Evolutionary conservation across 2,329 filamentous ascomycete species (phyloP).

Genomic region (Moelleriella libera): DNA sequence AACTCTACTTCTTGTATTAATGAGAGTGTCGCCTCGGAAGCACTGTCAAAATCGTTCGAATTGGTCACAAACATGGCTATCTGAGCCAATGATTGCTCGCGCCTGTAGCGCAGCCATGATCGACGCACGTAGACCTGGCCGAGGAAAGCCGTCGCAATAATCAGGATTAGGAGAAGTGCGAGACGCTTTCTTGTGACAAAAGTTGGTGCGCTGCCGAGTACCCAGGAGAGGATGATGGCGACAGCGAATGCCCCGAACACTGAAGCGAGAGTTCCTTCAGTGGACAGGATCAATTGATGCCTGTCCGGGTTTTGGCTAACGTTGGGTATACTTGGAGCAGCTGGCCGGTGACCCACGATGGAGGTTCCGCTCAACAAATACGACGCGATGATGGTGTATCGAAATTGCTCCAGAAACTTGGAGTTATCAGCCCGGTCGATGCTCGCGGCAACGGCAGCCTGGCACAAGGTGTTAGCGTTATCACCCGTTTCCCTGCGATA

Average conservation of each 20-base stretch:
- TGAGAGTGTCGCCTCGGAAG: slow-evolving; percentile 59
- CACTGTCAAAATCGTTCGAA: slow-evolving; percentile 70
- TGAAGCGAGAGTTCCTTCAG: slow-evolving; percentile 34
- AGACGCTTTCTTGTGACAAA: slow-evolving; percentile 43
- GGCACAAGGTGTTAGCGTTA: slow-evolving; percentile 1
- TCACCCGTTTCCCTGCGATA: no score
- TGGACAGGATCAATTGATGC: slow-evolving; percentile 20
- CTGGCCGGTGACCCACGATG: slow-evolving; percentile 22
- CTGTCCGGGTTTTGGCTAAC: slow-evolving; percentile 4
- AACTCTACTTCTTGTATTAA: slow-evolving; percentile 93
- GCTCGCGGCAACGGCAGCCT: slow-evolving; percentile 58
- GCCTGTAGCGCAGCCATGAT: slow-evolving; percentile 68
- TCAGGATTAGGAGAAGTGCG: slow-evolving; percentile 28
- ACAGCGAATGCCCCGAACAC: slow-evolving; percentile 43
- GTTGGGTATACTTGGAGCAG: slow-evolving; percentile 8
- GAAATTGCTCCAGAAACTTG: slow-evolving; percentile 81
- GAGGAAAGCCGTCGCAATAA: slow-evolving; percentile 37
- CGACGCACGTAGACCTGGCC: slow-evolving; percentile 62
- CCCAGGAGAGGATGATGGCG: slow-evolving; percentile 61
- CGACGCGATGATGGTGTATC: slow-evolving; percentile 84
- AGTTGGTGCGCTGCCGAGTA: slow-evolving; percentile 34
- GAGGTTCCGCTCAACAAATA: slow-evolving; percentile 67
- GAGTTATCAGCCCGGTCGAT: slow-evolving; percentile 68
- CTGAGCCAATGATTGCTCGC: slow-evolving; percentile 58
- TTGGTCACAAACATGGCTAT: slow-evolving; percentile 55